Evolutionary conservation across 177 flowering plant genomes (phyloP), one percentile per base, ranked within the genome.

Genomic region (Vitis hybrid): DNA sequence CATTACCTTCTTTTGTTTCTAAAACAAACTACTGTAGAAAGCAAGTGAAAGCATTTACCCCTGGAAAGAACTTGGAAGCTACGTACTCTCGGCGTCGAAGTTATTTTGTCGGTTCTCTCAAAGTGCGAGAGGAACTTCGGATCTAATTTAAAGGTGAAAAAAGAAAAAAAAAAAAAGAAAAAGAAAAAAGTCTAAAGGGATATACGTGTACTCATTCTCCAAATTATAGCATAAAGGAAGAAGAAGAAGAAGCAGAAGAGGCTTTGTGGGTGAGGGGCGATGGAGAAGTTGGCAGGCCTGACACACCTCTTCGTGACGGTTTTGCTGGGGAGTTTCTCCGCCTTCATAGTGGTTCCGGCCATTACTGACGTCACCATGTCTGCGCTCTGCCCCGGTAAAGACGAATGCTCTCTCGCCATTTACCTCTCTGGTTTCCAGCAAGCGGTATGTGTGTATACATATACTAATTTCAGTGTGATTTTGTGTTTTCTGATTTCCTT

Each of bases 351-450:
- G 12, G n/a, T 71, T 64, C 85, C 87, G 46, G 78, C 80, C 75
- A 73, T 84, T 14, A 82, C 83, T 2, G 87, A 84, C 30, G 82
- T 84, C 56, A 84, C 83, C 62, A 84, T 84, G 83, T 18, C 60
- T 4, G 87, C 85, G 0, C 66, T 84, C 56, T 84, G 86, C 63
- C 82, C 84, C 54, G 81, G 79, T 32, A 5, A 64, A 69, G 84
- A 83, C 51, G 79, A 81, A 51, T 83, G 86, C 70, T 83, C 86
- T 12, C 77, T 80, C 24, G 85, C 87, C 68, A 82, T 84, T 64
- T 84, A 76, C 73, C 85, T 84, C 76, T 9, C 87, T 62, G 85
- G 85, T 6, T 30, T 78, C 72, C 87, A 84, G 68, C 84, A 79
- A 52, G 84, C 74, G 68, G 86, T 83, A 68, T 14, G 72, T 56